Base-by-base conservation (phyloP, 2,329 filamentous ascomycete species). In the Didymella lethalis region DNA sequence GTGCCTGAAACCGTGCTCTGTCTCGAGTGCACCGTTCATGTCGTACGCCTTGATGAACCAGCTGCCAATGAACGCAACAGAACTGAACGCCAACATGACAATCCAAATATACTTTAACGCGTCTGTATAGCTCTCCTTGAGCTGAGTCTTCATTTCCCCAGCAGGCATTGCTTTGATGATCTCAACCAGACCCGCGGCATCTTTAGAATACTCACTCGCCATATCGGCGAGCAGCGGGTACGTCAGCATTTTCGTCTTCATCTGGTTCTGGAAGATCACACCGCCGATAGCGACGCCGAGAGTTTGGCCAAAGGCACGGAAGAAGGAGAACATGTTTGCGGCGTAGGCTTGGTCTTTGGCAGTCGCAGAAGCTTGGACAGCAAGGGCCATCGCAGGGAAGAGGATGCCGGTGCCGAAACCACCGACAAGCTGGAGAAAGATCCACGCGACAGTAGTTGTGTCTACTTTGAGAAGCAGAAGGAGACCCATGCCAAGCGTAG, bases 271-370 rank as follows among this genome's bases (percentile, higher is more conserved):
- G 77, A 91, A 91, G 52, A 90, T 83, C 31, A 88, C 86, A 3
- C 89, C 88, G 2, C 86, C 86, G 50, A 90, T 80, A 2, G 88
- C 87, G 2, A 91, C 85, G 25, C 88, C 88, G 10, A 90, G 75
- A 0, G 85, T 81, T 70, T 90, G 87, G 0, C 89, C 89, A 25
- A 90, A 82, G 1, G 84, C 83, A 14, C 87, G 84, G 66, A 88
- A 83, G 78, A 92, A 91, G 52, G 83, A 84, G 75, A 88, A 90
- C 79, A 91, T 85, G 11, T 85, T 87, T 0, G 84, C 83, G 0
- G 86, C 84, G 59, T 86, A 85, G 1, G 86, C 84, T 40, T 88
- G 83, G 66, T 89, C 84, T 56, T 82, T 80, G 57, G 81, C 81
- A 0, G 80, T 78, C 1, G 84, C 81, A 0, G 86, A 81, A 7